phyloP scores from a whole-genome alignment of 148 eudicot genomes.

The Persicaria tinctoria region DNA sequence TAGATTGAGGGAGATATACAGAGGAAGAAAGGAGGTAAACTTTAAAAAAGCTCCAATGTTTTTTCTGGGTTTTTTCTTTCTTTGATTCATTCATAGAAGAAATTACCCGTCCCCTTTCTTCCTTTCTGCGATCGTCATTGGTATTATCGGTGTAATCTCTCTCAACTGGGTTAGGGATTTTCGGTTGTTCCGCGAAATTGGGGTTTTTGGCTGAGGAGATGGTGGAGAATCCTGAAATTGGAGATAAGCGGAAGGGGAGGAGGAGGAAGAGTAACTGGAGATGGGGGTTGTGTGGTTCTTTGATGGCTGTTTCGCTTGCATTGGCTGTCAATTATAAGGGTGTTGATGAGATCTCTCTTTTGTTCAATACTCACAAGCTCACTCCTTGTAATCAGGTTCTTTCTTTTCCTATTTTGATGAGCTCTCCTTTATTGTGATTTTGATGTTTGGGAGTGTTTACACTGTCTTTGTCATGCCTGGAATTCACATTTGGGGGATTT shows the following conservation, averaged over 20 bases:
- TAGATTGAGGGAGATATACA: neutral
- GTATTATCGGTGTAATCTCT: neutral
- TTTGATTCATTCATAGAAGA: neutral
- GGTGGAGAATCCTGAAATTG: conserved; percentile 7
- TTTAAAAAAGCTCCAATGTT: neutral
- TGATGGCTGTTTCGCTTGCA: neutral
- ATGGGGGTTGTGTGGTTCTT: conserved; percentile 5
- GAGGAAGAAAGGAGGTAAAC: neutral
- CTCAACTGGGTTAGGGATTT: neutral
- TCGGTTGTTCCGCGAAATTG: neutral
- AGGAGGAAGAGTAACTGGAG: neutral
- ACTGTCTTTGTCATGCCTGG: neutral
- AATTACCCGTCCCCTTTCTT: neutral
- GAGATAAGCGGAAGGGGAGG: neutral
- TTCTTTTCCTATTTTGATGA: neutral
- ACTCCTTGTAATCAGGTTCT: conserved; percentile 10
- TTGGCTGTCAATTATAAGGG: neutral
- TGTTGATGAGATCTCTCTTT: neutral
- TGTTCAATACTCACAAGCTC: neutral
- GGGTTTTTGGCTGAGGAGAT: neutral
- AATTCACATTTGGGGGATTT: neutral
- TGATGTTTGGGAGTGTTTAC: neutral
- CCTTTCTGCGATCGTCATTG: neutral
- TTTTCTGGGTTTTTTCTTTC: conserved; percentile 1
- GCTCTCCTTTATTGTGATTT: neutral